Evolutionary conservation across 2,329 filamentous ascomycete species (phyloP).

Genomic region (Alternaria sp.): DNA sequence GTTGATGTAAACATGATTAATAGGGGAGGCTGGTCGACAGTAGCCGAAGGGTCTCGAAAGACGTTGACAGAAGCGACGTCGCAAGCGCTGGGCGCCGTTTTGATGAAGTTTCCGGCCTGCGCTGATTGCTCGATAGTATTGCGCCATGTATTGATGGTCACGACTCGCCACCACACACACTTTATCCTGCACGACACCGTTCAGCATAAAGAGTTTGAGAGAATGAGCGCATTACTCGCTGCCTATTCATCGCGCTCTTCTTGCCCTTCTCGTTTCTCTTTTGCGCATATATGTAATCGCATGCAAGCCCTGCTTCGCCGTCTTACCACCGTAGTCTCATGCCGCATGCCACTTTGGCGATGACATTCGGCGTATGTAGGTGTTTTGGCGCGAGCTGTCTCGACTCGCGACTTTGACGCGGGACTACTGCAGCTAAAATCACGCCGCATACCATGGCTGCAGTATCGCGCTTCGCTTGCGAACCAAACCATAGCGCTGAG

Average conservation of each 20-base stretch:
- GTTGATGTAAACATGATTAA: conserved; percentile 5
- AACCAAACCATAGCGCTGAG: conserved; percentile 11
- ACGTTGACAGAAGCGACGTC: conserved; percentile 1
- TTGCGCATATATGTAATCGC: background rate
- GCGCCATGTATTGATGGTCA: conserved; percentile 12
- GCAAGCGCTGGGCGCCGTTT: background rate
- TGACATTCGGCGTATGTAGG: background rate
- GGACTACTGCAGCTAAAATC: conserved; percentile 17
- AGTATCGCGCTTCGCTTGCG: conserved; percentile 8
- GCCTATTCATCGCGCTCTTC: background rate
- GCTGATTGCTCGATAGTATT: conserved; percentile 1
- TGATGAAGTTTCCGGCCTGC: background rate
- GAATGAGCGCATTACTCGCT: conserved; percentile 9
- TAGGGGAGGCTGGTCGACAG: background rate
- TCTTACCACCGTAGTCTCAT: conserved; percentile 1
- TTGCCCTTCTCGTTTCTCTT: background rate
- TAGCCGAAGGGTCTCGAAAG: background rate
- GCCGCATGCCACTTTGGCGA: background rate
- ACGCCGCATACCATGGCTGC: conserved; percentile 4
- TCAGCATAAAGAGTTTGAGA: background rate
- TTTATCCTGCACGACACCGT: conserved; percentile 1
- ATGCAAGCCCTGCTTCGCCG: background rate
- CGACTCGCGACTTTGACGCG: conserved; percentile 8
- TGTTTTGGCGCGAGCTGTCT: conserved; percentile 6
- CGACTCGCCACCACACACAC: conserved; percentile 7